Base-by-base conservation (phyloP, 1,139 yeast species). In the Yamadazyma siamensis region DNA sequence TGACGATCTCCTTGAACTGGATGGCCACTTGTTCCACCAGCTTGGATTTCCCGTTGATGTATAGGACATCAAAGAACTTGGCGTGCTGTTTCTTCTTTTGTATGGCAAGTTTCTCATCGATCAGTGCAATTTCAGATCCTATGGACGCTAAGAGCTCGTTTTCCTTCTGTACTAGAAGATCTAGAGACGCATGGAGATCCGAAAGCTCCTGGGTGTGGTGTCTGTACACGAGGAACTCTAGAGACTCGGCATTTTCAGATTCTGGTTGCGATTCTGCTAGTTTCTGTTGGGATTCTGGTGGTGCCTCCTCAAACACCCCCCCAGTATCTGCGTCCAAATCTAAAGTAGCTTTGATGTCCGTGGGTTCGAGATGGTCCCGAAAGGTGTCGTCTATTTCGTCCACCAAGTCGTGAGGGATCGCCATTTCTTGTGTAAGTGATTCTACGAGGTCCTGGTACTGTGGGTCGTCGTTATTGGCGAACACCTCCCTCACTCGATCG, bases 101-200 rank as follows among this genome's bases (percentile, higher is more conserved):
- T 1, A 64, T 43, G 1, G 39, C 41, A 4, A 64, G 39, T 32
- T 59, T 60, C 0, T 56, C 47, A 33, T 66, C 72, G 12, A 60
- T 42, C 26, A 43, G 35, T 2, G 34, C 20, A 3, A 71, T 43
- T 3, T 38, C 28, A 0, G 33, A 20, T 13, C 48, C 47, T 2
- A 73, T 39, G 0, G 40, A 30, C 0, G 32, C 23, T n/a, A 59
- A 34, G 5, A 63, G 32, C 0, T 23, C 25, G 0, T 34, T 21
- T 34, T 66, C 72, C 8, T 55, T 30, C 0, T 33, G 28, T 15
- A 56, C 42, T 4, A 71, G 41, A 0, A 19, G 23, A 4, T 56
- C 57, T 13, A 75, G 54, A 5, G 57, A 52, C 0, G 45, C 29
- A 45, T 74, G 79, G 1, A 59, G 49, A 1, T 32, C 29, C 2